These are phyloP conservation scores for Thielaviopsis euricoi DNA, from an alignment of 2,329 filamentous ascomycete species.

Conservation along the genomic window DNA sequence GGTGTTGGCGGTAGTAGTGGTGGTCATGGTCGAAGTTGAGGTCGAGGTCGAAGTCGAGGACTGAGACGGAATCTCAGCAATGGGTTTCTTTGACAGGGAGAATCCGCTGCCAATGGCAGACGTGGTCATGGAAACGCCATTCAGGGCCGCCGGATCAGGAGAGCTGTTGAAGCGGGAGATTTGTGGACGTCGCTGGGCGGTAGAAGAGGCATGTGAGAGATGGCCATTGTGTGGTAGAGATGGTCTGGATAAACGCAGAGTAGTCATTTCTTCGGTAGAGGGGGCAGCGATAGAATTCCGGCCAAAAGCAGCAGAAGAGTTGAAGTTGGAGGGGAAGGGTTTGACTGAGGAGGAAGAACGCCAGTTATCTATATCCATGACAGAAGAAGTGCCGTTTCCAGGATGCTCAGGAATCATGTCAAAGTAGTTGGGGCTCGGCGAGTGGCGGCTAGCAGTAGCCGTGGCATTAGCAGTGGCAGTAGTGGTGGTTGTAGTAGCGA, in stretches of 20 bases:
- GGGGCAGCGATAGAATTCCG: not conserved
- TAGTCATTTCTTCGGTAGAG: constrained; percentile 1
- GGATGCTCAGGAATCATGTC: constrained; percentile 50
- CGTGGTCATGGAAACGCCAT: not conserved
- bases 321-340: not conserved
- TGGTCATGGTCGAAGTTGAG: not conserved
- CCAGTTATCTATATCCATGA: constrained; percentile 55
- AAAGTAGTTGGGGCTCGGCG: constrained; percentile 72
- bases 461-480: not conserved
- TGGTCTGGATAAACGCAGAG: not conserved
- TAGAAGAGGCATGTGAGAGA: not conserved
- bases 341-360: constrained; percentile 46
- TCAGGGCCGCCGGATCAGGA: no score
- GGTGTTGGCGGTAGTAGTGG: not conserved
- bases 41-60: not conserved
- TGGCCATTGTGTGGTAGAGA: constrained; percentile 3
- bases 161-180: not conserved
- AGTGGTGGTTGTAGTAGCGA: not conserved
- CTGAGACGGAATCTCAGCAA: not conserved
- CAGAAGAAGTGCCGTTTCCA: constrained; percentile 43
- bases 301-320: not conserved
- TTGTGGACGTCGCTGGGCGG: not conserved
- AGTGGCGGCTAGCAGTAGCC: not conserved
- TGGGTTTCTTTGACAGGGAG: not conserved
- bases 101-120: not conserved